These are phyloP conservation scores for Mycena amicta DNA, from an alignment of 768 basidiomycete genomes.

Conservation along the genomic window DNA sequence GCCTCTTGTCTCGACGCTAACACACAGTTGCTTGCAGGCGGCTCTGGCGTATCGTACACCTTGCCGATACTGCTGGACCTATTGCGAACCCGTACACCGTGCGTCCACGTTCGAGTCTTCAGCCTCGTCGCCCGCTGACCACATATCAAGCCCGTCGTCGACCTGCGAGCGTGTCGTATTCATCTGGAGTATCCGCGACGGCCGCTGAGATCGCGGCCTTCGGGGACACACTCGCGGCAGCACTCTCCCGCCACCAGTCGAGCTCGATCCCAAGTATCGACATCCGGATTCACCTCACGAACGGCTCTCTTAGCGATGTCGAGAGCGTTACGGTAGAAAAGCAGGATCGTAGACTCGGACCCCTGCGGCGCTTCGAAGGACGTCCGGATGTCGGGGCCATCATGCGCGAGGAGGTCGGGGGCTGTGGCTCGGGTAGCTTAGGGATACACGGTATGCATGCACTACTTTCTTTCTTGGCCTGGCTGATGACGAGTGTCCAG, in stretches of 20 bases:
- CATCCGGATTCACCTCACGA: conserved; percentile 25
- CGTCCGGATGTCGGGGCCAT: conserved; percentile 45
- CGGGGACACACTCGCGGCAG: conserved; percentile 25
- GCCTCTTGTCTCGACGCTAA: too few relatives aligned
- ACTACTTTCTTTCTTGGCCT: neutral
- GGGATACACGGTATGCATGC: conserved; percentile 50
- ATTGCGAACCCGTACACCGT: too few relatives aligned
- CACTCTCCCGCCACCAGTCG: conserved; percentile 7
- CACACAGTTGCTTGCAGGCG: too few relatives aligned
- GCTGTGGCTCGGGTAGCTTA: conserved; percentile 33
- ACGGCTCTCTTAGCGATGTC: conserved; percentile 19
- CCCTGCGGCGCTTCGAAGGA: conserved; percentile 34
- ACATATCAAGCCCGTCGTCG: conserved; percentile 4
- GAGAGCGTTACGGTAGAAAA: conserved; percentile 11
- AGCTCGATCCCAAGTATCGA: conserved; percentile 8
- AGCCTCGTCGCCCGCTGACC: neutral
- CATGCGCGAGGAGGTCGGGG: conserved; percentile 38
- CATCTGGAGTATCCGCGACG: conserved; percentile 45
- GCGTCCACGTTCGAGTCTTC: conserved; percentile 12
- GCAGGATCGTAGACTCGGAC: neutral
- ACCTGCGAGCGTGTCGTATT: conserved; percentile 34
- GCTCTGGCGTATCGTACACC: conserved; percentile 52
- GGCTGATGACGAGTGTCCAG: conserved; percentile 29
- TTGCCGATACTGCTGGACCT: conserved; percentile 46
- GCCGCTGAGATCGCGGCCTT: conserved; percentile 35